These are phyloP conservation scores for Crithidia mellificae DNA, from an alignment of 208 protist genomes.

Conservation along the genomic window DNA sequence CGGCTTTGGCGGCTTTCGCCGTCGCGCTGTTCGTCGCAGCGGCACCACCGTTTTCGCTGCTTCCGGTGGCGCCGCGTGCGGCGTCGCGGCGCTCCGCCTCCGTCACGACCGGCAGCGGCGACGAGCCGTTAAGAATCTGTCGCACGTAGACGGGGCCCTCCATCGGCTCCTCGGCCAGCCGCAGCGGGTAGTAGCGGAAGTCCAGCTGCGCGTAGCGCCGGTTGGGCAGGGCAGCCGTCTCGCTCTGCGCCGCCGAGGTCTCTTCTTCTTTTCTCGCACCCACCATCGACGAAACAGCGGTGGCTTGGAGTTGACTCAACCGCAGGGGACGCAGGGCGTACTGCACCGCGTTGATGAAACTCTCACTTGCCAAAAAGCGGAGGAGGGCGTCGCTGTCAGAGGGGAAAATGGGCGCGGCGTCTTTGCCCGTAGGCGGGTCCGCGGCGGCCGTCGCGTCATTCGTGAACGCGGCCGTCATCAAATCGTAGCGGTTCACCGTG, in stretches of 20 bases:
- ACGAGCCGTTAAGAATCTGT: conserved; percentile 29
- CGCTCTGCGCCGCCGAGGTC: background rate
- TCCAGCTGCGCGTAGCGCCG: conserved; percentile 28
- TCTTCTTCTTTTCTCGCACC: background rate
- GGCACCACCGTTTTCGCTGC: background rate
- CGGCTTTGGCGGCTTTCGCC: background rate
- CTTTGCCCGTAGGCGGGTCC: conserved; percentile 29
- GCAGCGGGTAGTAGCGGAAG: conserved; percentile 35
- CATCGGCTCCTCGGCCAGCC: conserved; percentile 28
- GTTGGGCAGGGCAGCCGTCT: conserved; percentile 9
- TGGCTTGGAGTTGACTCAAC: conserved; percentile 5
- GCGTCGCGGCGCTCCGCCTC: conserved; percentile 10
- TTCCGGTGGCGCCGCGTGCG: background rate
- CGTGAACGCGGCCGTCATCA: conserved; percentile 24
- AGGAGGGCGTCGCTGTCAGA: conserved; percentile 36
- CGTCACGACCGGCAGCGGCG: conserved; percentile 23
- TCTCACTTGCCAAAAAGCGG: conserved; percentile 37
- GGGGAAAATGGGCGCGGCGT: conserved; percentile 35
- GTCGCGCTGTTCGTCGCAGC: background rate
- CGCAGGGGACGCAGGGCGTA: conserved; percentile 4
- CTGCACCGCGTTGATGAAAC: conserved; percentile 26
- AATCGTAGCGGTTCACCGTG: conserved; percentile 39
- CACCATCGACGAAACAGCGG: background rate
- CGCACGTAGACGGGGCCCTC: conserved; percentile 35
- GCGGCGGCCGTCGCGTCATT: conserved; percentile 22